Base-by-base conservation (phyloP, 352 stramenopile genomes). In the Globisporangium spiculum region DNA sequence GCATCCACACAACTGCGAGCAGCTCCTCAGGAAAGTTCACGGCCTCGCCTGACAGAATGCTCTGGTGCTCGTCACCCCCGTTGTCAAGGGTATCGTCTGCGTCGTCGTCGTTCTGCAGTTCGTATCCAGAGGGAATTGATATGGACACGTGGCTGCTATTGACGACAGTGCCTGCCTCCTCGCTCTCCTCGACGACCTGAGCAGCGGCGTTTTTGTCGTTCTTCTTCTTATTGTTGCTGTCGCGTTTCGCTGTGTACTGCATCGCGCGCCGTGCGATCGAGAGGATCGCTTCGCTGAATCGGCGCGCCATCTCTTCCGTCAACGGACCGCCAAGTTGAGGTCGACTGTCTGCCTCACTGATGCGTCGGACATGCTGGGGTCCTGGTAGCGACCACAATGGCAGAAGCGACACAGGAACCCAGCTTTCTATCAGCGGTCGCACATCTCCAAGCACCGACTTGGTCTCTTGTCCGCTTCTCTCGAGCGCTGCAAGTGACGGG, bases 1-100 rank as follows among this genome's bases (percentile, higher is more conserved):
- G 77, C 82, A 93, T 96, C 88, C 88, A 96, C 24, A 93, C 66
- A n/a, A 91, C 75, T 0, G 86, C 81, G 18, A 96, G 62, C 6
- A 94, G 59, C 62, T 94, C 84, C 60, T 89, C 76, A 0, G 86
- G 77, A 30, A 94, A 92, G 2, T 68, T 66, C 18, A 77, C 55
- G 4, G 75, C 66, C 30, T 76, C 67, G 1, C 36, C 30, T 1
- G 65, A 71, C 58, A 75, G 72, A 58, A 67, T 72, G 22, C 48
- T 60, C 60, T 50, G 63, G 41, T 61, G 59, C 36, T 71, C 69
- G 56, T 34, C 46, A 16, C 36, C 26, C 1, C 30, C 48, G 22
- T 16, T 41, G 12, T 53, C 59, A 34, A 63, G 22, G 9, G 38
- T 36, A 52, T 61, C 41, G 36, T 56, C 44, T 54, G 63, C 62